Conservation (phyloP, 352 stramenopile species). For the Pythium folliculosum region DNA sequence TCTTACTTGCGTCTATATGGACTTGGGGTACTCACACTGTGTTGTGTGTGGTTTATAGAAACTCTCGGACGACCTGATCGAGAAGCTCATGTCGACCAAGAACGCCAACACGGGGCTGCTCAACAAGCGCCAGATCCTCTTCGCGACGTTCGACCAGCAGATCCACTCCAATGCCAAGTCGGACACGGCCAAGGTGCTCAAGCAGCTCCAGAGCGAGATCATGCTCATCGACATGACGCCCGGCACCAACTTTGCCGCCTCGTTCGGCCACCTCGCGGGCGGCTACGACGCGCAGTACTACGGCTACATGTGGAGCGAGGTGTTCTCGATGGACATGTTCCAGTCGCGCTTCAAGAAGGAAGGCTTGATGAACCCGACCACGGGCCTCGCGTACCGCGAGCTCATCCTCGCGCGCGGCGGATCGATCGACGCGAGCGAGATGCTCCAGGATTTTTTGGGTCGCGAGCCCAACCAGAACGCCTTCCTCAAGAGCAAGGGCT, state of each 20-base stretch:
- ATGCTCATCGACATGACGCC: constrained; percentile 88
- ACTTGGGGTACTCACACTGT: neutral
- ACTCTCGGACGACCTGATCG: constrained; percentile 80
- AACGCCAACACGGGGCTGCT: constrained; percentile 81
- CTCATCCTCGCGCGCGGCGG: constrained; percentile 84
- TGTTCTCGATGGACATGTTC: constrained; percentile 92
- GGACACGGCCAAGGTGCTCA: constrained; percentile 77
- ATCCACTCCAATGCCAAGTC: constrained; percentile 83
- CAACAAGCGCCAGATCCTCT: constrained; percentile 85
- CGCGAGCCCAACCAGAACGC: constrained; percentile 75
- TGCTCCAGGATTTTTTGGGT: constrained; percentile 82
- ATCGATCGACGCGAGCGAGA: constrained; percentile 73
- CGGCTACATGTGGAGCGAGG: constrained; percentile 91
- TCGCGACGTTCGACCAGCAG: constrained; percentile 84
- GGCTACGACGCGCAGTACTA: constrained; percentile 85
- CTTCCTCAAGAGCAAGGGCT: constrained; percentile 82
- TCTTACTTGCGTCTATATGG: no score
- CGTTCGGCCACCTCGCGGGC: constrained; percentile 81
- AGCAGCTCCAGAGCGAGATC: constrained; percentile 84
- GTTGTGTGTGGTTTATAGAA: constrained; percentile 37
- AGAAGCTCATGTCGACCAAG: constrained; percentile 84
- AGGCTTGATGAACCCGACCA: constrained; percentile 78
- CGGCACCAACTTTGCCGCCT: constrained; percentile 81
- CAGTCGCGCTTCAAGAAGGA: constrained; percentile 85
- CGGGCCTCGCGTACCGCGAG: constrained; percentile 83